A percentile compares a stretch with the other conserved stretches of the same genome.
Conservation (phyloP, 73 alveolate genomes). For the Tetrahymena elliotti region DNA sequence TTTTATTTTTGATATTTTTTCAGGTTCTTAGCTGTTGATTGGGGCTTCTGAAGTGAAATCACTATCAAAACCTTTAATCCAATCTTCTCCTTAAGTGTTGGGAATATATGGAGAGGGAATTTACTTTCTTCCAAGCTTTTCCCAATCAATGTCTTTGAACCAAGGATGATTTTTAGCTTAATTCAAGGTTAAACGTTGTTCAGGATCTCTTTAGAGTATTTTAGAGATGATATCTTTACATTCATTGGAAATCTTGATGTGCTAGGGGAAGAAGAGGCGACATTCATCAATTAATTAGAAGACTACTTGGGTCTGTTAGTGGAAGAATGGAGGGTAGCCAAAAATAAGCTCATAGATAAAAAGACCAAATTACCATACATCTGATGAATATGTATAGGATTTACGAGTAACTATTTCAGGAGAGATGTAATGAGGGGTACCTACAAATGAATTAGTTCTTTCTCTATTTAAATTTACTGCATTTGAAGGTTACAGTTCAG, state of each 20-base stretch:
- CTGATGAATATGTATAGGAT: not conserved
- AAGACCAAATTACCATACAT: constrained; percentile 68
- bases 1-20: not conserved
- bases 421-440: constrained; percentile 34
- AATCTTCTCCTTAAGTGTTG: constrained; percentile 1
- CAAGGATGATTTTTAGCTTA: constrained; percentile 72
- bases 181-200: constrained; percentile 10
- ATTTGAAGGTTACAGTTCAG: not conserved
- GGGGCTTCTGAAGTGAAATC: constrained; percentile 44
- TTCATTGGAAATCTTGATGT: constrained; percentile 21
- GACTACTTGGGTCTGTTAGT: constrained; percentile 43
- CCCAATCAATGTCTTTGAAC: constrained; percentile 55
- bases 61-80: constrained; percentile 22
- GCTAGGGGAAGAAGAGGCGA: constrained; percentile 45
- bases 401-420: constrained; percentile 19
- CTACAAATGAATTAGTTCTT: constrained; percentile 19
- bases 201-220: not conserved
- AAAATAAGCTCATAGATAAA: constrained; percentile 53
- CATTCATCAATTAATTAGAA: constrained; percentile 40
- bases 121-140: constrained; percentile 14
- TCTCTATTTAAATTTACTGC: constrained; percentile 2
- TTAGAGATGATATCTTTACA: constrained; percentile 49
- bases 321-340: constrained; percentile 63
- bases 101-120: constrained; percentile 47
- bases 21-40: constrained; percentile 8